phyloP scores from a whole-genome alignment of 1,139 yeast species.

The Candida sanyaensis region DNA sequence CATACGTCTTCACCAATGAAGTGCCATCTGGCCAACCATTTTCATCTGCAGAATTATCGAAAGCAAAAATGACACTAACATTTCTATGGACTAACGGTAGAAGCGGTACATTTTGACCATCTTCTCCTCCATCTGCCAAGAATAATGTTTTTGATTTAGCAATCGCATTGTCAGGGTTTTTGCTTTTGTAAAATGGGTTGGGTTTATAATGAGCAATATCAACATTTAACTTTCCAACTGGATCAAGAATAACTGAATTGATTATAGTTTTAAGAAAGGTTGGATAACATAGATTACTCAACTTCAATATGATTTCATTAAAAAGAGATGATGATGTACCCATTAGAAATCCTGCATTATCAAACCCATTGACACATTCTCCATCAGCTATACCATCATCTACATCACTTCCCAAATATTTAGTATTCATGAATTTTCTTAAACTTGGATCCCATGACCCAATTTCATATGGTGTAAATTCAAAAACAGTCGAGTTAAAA shows the following conservation, averaged over 20 bases:
- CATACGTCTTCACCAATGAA: conserved; percentile 32
- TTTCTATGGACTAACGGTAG: conserved; percentile 28
- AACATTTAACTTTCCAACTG: conserved; percentile 14
- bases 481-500: conserved; percentile 43
- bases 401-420: conserved; percentile 42
- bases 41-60: conserved; percentile 32
- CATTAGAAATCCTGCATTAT: conserved; percentile 73
- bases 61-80: conserved; percentile 31
- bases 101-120: conserved; percentile 31
- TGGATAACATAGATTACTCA: conserved; percentile 7
- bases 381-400: conserved; percentile 30
- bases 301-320: conserved; percentile 31
- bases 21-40: conserved; percentile 38
- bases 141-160: conserved; percentile 21
- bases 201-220: conserved; percentile 49
- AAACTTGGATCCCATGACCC: conserved; percentile 49
- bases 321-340: conserved; percentile 82
- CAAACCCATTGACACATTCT: conserved; percentile 65
- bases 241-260: conserved; percentile 22
- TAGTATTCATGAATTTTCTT: conserved; percentile 28
- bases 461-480: conserved; percentile 42
- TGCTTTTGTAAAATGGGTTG: conserved; percentile 47
- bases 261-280: conserved; percentile 38
- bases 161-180: conserved; percentile 17
- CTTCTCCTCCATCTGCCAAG: conserved; percentile 36